Evolutionary conservation across 805 yeast species (phyloP).

Genomic region (Ogataea allantospora): DNA sequence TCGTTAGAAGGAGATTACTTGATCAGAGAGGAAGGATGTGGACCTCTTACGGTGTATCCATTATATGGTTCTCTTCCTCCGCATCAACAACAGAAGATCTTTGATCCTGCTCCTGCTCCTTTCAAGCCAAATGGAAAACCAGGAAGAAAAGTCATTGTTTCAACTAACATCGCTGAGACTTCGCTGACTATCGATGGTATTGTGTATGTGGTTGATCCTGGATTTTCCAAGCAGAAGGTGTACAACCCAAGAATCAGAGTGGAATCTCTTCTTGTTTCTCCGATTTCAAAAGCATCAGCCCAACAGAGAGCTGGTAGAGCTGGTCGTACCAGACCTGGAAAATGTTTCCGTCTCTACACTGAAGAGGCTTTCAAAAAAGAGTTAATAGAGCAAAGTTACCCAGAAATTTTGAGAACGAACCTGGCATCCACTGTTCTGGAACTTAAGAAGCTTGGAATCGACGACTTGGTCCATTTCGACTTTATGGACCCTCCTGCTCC

Average conservation of each 20-base stretch:
- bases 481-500: slow-evolving; percentile 99
- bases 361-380: slow-evolving; percentile 96
- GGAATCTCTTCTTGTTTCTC: slow-evolving; percentile 89
- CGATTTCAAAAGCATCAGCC: slow-evolving; percentile 95
- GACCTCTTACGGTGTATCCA: slow-evolving; percentile 88
- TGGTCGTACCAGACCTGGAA: slow-evolving; percentile 98
- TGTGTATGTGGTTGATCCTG: slow-evolving; percentile 96
- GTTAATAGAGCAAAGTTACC: slow-evolving; percentile 91
- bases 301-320: slow-evolving; percentile 99
- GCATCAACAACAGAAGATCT: slow-evolving; percentile 88
- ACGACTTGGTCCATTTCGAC: slow-evolving; percentile 95
- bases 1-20: slow-evolving; percentile 86
- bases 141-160: slow-evolving; percentile 90
- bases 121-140: slow-evolving; percentile 75
- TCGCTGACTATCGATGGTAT: slow-evolving; percentile 97
- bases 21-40: slow-evolving; percentile 84
- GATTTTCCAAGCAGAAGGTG: slow-evolving; percentile 94
- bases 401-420: slow-evolving; percentile 90
- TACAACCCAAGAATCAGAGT: slow-evolving; percentile 96
- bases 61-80: slow-evolving; percentile 97
- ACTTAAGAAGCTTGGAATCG: slow-evolving; percentile 89
- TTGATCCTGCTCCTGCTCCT: slow-evolving; percentile 84
- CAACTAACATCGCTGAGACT: slow-evolving; percentile 97
- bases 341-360: slow-evolving; percentile 93
- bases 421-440: slow-evolving; percentile 89